phyloP scores from a whole-genome alignment of 306 rosid genomes.

The Malus asiatica region DNA sequence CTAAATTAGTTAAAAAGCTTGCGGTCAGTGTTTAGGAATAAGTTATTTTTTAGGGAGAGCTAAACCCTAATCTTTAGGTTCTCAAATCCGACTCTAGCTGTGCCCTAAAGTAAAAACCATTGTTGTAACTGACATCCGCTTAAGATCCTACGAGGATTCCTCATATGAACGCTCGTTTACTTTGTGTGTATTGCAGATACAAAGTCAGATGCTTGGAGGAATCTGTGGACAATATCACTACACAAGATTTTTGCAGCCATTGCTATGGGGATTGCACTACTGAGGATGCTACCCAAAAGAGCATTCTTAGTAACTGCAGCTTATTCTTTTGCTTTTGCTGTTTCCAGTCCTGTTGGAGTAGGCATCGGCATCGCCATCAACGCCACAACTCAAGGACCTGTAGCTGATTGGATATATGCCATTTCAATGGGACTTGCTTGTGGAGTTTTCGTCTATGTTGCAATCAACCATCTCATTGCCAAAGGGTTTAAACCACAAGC shows the following conservation, averaged over 20 bases:
- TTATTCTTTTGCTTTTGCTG: constrained; percentile 57
- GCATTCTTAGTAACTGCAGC: constrained; percentile 39
- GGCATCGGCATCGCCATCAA: constrained; percentile 77
- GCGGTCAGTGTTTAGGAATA: not conserved
- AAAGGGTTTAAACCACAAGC: constrained; percentile 51
- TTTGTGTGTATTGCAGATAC: constrained; percentile 20
- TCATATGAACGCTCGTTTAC: not conserved
- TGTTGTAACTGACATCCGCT: not conserved
- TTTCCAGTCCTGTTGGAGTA: constrained; percentile 68
- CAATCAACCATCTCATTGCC: constrained; percentile 69
- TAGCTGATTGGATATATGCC: constrained; percentile 64
- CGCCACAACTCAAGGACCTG: constrained; percentile 54
- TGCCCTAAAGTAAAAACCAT: not conserved
- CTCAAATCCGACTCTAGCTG: not conserved
- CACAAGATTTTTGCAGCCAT: constrained; percentile 83
- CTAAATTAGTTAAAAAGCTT: not conserved
- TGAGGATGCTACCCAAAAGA: constrained; percentile 63
- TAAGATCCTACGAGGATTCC: not conserved
- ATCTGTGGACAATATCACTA: constrained; percentile 67
- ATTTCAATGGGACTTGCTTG: constrained; percentile 78
- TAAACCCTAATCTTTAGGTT: not conserved
- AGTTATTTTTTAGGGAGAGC: not conserved
- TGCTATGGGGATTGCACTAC: constrained; percentile 75
- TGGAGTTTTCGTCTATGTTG: constrained; percentile 71
- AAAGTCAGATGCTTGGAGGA: constrained; percentile 71